Conservation (phyloP, 768 basidiomycete species). For the Boletus reticuloceps region DNA sequence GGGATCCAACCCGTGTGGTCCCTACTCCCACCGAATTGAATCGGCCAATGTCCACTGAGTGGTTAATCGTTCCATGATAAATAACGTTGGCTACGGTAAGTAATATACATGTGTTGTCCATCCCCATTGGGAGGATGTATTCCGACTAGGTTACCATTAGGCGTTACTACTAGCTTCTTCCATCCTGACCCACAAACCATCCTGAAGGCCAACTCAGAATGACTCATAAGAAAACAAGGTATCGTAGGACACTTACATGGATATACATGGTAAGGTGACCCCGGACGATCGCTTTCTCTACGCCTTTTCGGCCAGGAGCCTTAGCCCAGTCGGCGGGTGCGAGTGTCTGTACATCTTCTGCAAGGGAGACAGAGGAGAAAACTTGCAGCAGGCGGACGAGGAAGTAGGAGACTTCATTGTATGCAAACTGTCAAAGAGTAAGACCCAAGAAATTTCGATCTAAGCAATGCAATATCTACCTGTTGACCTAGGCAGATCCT, state of each 20-base stretch:
- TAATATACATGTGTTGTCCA: too few species aligned
- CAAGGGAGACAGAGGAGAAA: conserved; percentile 47
- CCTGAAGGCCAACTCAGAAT: conserved; percentile 9
- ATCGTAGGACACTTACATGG: conserved; percentile 31
- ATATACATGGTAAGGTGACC: conserved; percentile 55
- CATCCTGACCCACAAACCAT: conserved; percentile 29
- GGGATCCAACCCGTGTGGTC: too few species aligned
- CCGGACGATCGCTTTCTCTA: conserved; percentile 45
- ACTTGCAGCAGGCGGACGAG: conserved; percentile 57
- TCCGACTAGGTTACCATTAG: background rate
- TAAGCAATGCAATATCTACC: conserved; percentile 9
- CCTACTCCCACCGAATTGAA: too few species aligned
- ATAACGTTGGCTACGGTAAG: too few species aligned
- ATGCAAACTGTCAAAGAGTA: conserved; percentile 48
- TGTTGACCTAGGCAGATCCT: conserved; percentile 40
- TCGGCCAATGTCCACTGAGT: too few species aligned
- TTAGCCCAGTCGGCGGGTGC: conserved; percentile 47
- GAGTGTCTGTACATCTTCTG: conserved; percentile 42
- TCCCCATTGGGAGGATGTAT: background rate
- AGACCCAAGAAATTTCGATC: background rate
- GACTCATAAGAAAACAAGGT: background rate
- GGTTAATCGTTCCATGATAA: too few species aligned
- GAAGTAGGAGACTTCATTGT: conserved; percentile 63
- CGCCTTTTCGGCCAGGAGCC: conserved; percentile 35
- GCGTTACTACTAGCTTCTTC: conserved; percentile 5